Percentiles rank a stretch among this genome's conserved stretches.
Evolutionary conservation across 768 basidiomycete species (phyloP).

Genomic region (Lepiota venenata): DNA sequence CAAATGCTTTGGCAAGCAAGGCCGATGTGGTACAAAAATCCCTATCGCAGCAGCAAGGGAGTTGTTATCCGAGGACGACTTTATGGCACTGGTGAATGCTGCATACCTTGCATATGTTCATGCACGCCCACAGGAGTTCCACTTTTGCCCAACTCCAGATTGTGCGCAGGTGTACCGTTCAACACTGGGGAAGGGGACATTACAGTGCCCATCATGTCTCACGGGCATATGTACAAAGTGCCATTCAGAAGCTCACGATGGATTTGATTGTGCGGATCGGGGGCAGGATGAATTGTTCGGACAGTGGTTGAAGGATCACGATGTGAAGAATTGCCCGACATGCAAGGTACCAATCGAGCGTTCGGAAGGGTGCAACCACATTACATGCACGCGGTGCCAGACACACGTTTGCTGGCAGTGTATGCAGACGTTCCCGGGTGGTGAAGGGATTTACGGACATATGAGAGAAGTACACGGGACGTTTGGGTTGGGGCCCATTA

Average conservation of each 20-base stretch:
- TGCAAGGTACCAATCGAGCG: slow-evolving; percentile 73
- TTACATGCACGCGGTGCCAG: slow-evolving; percentile 72
- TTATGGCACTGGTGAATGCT: slow-evolving; percentile 52
- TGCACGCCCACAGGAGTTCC: slow-evolving; percentile 56
- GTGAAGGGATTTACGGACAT: slow-evolving; percentile 73
- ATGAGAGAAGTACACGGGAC: slow-evolving; percentile 67
- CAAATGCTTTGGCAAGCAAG: slow-evolving; percentile 66
- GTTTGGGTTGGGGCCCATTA: slow-evolving; percentile 32
- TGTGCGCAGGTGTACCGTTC: slow-evolving; percentile 72
- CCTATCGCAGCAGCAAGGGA: slow-evolving; percentile 48
- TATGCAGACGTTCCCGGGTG: slow-evolving; percentile 61
- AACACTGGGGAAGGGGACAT: slow-evolving; percentile 27
- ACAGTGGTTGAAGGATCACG: slow-evolving; percentile 58
- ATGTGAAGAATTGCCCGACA: slow-evolving; percentile 72
- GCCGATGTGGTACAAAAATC: slow-evolving; percentile 53
- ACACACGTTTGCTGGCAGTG: slow-evolving; percentile 85
- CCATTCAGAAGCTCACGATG: slow-evolving; percentile 55
- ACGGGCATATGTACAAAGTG: slow-evolving; percentile 67
- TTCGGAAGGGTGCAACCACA: slow-evolving; percentile 76
- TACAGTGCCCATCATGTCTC: slow-evolving; percentile 73
- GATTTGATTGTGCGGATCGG: slow-evolving; percentile 58
- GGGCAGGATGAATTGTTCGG: slow-evolving; percentile 58
- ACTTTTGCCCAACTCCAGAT: slow-evolving; percentile 78
- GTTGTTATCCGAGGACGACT: slow-evolving; percentile 48
- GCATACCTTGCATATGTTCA: slow-evolving; percentile 63